phyloP scores from a whole-genome alignment of 75 land plant genomes.

The Cunninghamia lanceolata region DNA sequence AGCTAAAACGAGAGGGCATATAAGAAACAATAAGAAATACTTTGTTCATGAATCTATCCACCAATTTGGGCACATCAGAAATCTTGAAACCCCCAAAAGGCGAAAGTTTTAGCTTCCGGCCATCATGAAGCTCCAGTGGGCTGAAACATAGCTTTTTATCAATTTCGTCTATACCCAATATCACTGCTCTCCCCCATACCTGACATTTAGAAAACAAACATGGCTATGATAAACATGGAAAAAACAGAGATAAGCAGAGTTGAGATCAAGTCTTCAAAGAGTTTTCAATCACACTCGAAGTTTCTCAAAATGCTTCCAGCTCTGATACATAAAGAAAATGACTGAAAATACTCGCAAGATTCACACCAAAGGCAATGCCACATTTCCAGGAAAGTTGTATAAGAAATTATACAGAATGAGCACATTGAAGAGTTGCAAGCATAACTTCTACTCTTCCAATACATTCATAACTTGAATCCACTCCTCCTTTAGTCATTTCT shows the following conservation, averaged over 20 bases:
- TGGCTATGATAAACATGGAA: background rate
- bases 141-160: background rate
- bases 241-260: background rate
- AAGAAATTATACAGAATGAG: background rate
- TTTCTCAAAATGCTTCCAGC: background rate
- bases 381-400: too few species aligned
- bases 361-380: background rate
- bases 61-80: background rate
- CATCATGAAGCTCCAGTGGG: too few species aligned
- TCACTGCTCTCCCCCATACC: constrained; percentile 4
- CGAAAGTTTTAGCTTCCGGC: too few species aligned
- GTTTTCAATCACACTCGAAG: background rate
- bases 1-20: background rate
- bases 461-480: constrained; percentile 45
- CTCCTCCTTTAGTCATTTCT: constrained; percentile 49
- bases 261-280: background rate
- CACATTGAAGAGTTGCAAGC: background rate
- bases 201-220: background rate
- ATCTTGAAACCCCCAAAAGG: too few species aligned
- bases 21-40: background rate
- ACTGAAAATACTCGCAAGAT: background rate
- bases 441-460: constrained; percentile 33
- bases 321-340: background rate
- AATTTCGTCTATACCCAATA: background rate
- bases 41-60: background rate